A percentile compares a stretch with the other conserved stretches of the same genome.
phyloP scores from a whole-genome alignment of 2,329 filamentous ascomycete species.

The Aspergillus clavatus region DNA sequence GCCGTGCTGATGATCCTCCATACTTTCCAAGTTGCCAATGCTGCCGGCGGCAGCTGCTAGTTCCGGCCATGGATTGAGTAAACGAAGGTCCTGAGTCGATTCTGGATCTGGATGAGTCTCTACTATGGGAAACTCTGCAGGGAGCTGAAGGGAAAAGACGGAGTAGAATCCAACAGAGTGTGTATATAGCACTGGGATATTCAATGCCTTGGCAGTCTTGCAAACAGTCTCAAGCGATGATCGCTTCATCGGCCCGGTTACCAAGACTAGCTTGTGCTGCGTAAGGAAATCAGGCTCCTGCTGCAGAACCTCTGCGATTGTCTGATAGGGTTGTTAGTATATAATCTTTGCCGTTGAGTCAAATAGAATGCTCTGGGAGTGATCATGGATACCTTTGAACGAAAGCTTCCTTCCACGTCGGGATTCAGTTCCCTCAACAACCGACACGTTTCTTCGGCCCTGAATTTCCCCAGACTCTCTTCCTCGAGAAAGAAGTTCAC shows the following conservation, averaged over 20 bases:
- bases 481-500: slow-evolving; percentile 97
- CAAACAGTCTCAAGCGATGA: slow-evolving; percentile 49
- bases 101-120: slow-evolving; percentile 92
- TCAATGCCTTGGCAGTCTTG: slow-evolving; percentile 49
- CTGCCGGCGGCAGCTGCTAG: slow-evolving; percentile 62
- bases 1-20: slow-evolving; percentile 78
- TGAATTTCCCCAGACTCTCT: slow-evolving; percentile 66
- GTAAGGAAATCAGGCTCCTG: slow-evolving; percentile 35
- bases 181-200: slow-evolving; percentile 72
- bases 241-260: slow-evolving; percentile 55
- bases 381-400: slow-evolving; percentile 47
- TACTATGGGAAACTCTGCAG: slow-evolving; percentile 80
- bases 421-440: slow-evolving; percentile 85
- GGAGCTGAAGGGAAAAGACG: slow-evolving; percentile 74
- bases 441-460: slow-evolving; percentile 72
- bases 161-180: slow-evolving; percentile 92
- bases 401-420: slow-evolving; percentile 74
- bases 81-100: slow-evolving; percentile 75
- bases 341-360: neutral
- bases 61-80: slow-evolving; percentile 82
- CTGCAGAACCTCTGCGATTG: slow-evolving; percentile 36
- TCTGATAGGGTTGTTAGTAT: slow-evolving; percentile 20
- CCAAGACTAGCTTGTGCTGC: slow-evolving; percentile 57
- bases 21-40: slow-evolving; percentile 61
- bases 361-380: neutral